phyloP scores from a whole-genome alignment of 257 asterid species.

The Plectranthus barbatus region DNA sequence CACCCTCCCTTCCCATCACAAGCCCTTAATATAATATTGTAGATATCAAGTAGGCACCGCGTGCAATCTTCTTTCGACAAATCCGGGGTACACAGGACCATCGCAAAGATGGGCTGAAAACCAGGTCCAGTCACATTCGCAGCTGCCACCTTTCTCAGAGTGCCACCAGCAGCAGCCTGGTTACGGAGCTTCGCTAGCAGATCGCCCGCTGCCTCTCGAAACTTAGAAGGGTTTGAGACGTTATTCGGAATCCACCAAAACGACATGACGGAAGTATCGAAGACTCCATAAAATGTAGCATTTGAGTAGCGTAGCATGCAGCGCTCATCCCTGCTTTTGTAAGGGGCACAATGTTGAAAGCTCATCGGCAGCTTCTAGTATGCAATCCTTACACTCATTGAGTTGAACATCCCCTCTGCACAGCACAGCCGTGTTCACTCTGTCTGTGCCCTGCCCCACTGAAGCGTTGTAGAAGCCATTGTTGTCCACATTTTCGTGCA shows the following conservation, averaged over 20 bases:
- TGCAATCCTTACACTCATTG: constrained; percentile 10
- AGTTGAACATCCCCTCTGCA: constrained; percentile 28
- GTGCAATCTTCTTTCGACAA: constrained; percentile 15
- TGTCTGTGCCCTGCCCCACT: constrained; percentile 8
- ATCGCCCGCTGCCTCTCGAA: neutral
- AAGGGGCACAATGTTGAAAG: constrained; percentile 11
- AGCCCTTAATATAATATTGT: no score
- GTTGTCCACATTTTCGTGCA: constrained; percentile 3
- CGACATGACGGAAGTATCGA: no score
- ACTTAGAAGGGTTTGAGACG: no score
- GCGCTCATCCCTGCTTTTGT: constrained; percentile 14
- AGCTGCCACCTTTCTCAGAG: constrained; percentile 22
- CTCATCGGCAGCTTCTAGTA: neutral
- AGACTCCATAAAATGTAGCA: constrained; percentile 5
- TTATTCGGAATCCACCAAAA: no score
- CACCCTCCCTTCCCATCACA: constrained; percentile 7
- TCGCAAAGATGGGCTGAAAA: neutral
- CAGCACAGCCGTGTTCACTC: constrained; percentile 16
- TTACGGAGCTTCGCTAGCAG: constrained; percentile 8
- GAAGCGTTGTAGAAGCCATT: constrained; percentile 28
- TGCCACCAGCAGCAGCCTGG: constrained; percentile 17
- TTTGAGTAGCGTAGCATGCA: constrained; percentile 33
- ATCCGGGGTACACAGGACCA: constrained; percentile 32
- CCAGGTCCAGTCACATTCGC: neutral
- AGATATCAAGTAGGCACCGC: constrained; percentile 7